Evolutionary conservation across 495 filamentous ascomycete species (phyloP), one percentile per base, ranked within the genome.

Genomic region (Delitschia confertaspora): DNA sequence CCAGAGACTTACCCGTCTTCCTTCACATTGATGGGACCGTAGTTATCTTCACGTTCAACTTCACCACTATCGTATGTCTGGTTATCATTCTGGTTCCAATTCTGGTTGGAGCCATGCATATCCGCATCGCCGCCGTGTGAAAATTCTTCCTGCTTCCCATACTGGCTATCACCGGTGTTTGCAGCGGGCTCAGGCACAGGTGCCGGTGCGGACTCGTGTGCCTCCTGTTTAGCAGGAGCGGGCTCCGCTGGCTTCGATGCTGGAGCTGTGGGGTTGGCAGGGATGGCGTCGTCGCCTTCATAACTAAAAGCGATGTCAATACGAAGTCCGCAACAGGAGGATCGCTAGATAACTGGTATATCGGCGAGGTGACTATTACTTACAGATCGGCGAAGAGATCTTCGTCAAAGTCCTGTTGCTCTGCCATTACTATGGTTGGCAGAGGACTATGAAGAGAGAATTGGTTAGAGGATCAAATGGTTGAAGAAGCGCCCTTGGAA

Each of bases 321-420:
- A 4, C n/a, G 17, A 6, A 7, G 26, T 7, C 17, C 7, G 8
- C 17, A 11, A 16, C 16, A 35, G 8, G 16, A 35, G 33, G 8
- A 8, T 8, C 7, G 8, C 16, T 35, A 8, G 8, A 17, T 7
- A 35, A 7, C n/a, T n/a, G n/a, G n/a, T n/a, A n/a, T n/a, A n/a
- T n/a, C 13, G 29, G 19, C 11, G 33, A 14, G 27, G 19, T 37
- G 13, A 53, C 16, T 18, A 26, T 27, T 25, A 74, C 87, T 62
- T 73, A 96, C 91, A 98, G 77, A 69, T 98, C 91, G 51, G 88
- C 91, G 63, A 98, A 98, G 58, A 98, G 82, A 74, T 98, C 91
- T 57, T 96, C 93, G 38, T 96, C 93, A 51, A 88, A 79, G 47
- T 88, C 87, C 62, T 93, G 88, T 35, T 77, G 75, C 61, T 93